A percentile compares a stretch with the other conserved stretches of the same genome.
These are phyloP conservation scores for Penicillium tannophilum DNA, from an alignment of 495 filamentous ascomycete genomes.

Conservation along the genomic window DNA sequence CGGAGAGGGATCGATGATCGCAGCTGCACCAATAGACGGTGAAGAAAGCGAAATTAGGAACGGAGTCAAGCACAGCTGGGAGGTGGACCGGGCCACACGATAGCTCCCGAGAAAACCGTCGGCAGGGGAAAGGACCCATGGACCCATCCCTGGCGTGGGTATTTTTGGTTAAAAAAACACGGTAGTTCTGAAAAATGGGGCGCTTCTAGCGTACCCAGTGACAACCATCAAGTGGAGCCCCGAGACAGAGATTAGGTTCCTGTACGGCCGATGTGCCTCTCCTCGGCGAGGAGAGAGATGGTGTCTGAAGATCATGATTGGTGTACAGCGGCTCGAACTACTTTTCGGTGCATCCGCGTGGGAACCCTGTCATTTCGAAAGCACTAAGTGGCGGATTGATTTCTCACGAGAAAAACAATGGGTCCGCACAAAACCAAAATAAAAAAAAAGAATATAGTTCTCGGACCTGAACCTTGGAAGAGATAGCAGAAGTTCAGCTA, in stretches of 20 bases:
- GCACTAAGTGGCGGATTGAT: no score
- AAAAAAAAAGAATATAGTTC: not conserved
- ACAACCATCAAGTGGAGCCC: conserved; percentile 3
- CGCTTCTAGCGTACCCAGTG: not conserved
- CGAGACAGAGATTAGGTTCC: conserved; percentile 28
- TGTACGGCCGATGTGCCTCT: conserved; percentile 20
- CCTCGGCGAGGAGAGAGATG: conserved; percentile 7
- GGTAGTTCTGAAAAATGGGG: conserved; percentile 6
- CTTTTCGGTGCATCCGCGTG: conserved; percentile 1
- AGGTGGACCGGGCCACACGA: conserved; percentile 24
- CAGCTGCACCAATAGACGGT: conserved; percentile 36
- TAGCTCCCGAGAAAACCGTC: conserved; percentile 31
- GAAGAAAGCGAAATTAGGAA: conserved; percentile 26
- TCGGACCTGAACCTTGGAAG: not conserved
- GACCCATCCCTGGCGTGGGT: not conserved
- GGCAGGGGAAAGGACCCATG: conserved; percentile 11
- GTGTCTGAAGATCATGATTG: conserved; percentile 20
- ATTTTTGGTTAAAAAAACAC: not conserved
- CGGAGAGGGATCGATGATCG: conserved; percentile 27
- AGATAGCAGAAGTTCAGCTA: conserved; percentile 2
- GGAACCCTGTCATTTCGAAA: not conserved
- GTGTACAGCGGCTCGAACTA: conserved; percentile 12
- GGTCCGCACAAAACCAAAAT: no score
- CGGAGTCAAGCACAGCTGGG: conserved; percentile 27
- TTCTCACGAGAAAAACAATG: no score